These are phyloP conservation scores for Lindgomyces ingoldianus DNA, from an alignment of 495 filamentous ascomycete species.

Conservation along the genomic window DNA sequence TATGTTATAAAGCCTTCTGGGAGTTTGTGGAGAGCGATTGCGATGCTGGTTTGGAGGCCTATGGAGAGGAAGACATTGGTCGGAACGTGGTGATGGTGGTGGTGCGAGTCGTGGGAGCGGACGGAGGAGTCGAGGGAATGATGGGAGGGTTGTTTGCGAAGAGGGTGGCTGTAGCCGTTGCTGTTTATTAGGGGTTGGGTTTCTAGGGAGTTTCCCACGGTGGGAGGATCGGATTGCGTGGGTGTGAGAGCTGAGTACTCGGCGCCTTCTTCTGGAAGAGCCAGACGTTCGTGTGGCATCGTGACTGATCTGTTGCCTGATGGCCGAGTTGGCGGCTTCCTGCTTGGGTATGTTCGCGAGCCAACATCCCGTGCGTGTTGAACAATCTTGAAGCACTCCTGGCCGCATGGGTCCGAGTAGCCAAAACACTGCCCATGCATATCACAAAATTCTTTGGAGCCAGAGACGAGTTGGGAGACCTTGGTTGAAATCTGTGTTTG, in stretches of 20 bases:
- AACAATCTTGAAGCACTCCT: constrained; percentile 70
- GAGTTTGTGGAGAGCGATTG: constrained; percentile 94
- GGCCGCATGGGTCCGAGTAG: constrained; percentile 80
- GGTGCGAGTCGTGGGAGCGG: constrained; percentile 10
- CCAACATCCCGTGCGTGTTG: constrained; percentile 20
- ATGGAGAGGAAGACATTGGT: constrained; percentile 91
- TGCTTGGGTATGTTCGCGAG: constrained; percentile 2
- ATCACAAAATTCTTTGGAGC: constrained; percentile 56
- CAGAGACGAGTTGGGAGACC: constrained; percentile 23
- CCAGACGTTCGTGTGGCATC: constrained; percentile 36
- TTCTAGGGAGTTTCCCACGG: neutral
- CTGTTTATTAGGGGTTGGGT: constrained; percentile 2
- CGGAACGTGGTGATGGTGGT: constrained; percentile 95
- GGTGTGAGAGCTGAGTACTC: constrained; percentile 32
- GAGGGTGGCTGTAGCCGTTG: neutral
- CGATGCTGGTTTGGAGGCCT: constrained; percentile 87
- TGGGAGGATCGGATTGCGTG: constrained; percentile 15
- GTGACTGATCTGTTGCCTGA: constrained; percentile 29
- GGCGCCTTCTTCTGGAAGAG: constrained; percentile 39
- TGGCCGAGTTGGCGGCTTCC: constrained; percentile 14
- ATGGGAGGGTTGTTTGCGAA: constrained; percentile 4
- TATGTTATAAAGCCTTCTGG: constrained; percentile 99
- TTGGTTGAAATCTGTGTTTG: constrained; percentile 34
- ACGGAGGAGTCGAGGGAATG: constrained; percentile 12
- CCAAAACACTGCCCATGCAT: constrained; percentile 77